Conservation (phyloP, 2,329 filamentous ascomycete genomes). For the Pseudogymnoascus sp. region DNA sequence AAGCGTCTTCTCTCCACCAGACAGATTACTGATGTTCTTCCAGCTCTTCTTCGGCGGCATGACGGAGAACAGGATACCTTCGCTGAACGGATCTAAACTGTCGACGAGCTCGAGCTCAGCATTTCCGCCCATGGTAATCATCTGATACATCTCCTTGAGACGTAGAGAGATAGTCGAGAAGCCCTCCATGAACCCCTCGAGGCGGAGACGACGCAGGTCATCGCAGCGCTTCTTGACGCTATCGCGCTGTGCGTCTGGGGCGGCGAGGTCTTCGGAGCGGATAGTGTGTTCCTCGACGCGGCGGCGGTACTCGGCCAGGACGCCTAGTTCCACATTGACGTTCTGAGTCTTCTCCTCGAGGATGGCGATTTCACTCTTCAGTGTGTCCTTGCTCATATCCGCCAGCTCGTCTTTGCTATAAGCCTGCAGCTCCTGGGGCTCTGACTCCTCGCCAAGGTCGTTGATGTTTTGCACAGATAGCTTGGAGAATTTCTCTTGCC, state of each 20-base stretch:
- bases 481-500: constrained; percentile 84
- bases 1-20: constrained; percentile 94
- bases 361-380: constrained; percentile 59
- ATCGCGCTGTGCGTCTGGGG: constrained; percentile 72
- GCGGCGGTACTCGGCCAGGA: constrained; percentile 81
- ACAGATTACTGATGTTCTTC: constrained; percentile 98
- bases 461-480: constrained; percentile 75
- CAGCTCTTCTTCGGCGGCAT: constrained; percentile 99
- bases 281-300: constrained; percentile 76
- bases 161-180: constrained; percentile 90
- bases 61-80: constrained; percentile 93
- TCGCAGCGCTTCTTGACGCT: constrained; percentile 86
- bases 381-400: constrained; percentile 57
- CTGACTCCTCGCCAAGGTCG: constrained; percentile 54
- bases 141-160: constrained; percentile 99
- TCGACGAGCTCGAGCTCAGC: constrained; percentile 96
- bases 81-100: constrained; percentile 90
- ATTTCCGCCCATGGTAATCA: constrained; percentile 99
- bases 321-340: constrained; percentile 78
- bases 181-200: constrained; percentile 98
- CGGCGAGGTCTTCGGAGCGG: constrained; percentile 75
- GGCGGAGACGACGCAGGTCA: constrained; percentile 78
- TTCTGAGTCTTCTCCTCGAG: constrained; percentile 75
- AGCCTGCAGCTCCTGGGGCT: constrained; percentile 59
- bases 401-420: constrained; percentile 68